phyloP scores from a whole-genome alignment of 805 yeast genomes.

The Pichia occidentalis region DNA sequence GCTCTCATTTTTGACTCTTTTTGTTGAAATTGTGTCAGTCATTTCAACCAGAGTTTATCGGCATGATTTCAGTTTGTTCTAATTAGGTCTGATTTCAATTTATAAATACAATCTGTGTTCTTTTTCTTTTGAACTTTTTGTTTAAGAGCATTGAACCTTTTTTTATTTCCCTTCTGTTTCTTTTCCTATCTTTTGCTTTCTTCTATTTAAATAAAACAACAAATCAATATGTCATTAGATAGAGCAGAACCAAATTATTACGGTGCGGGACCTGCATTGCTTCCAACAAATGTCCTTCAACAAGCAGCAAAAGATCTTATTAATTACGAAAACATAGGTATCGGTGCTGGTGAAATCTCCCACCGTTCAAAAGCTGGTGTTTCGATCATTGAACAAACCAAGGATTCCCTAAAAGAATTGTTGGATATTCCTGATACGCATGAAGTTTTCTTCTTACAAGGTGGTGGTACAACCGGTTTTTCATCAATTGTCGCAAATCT shows the following conservation, averaged over 20 bases:
- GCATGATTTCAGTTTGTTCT: too few relatives aligned
- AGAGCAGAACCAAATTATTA: conserved; percentile 76
- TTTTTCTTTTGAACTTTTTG: neutral
- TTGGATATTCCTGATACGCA: conserved; percentile 82
- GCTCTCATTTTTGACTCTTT: too few relatives aligned
- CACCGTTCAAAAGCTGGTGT: conserved; percentile 87
- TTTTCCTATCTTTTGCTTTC: neutral
- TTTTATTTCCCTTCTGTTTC: neutral
- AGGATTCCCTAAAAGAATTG: conserved; percentile 55
- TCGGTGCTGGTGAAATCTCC: conserved; percentile 94
- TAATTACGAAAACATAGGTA: conserved; percentile 59
- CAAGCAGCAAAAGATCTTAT: conserved; percentile 83
- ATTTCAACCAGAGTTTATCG: too few relatives aligned
- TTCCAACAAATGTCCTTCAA: conserved; percentile 78
- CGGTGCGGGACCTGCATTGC: conserved; percentile 98
- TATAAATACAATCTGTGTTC: too few relatives aligned
- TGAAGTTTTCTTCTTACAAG: conserved; percentile 92
- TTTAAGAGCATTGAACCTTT: too few relatives aligned
- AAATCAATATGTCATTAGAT: conserved; percentile 33
- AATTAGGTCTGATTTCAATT: too few relatives aligned
- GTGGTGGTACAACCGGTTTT: conserved; percentile 97
- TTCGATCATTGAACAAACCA: conserved; percentile 70
- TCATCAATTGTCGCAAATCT: conserved; percentile 81
- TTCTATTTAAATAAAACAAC: neutral
- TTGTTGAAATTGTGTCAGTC: too few relatives aligned